Percentiles rank a stretch among this genome's conserved stretches.
These are phyloP conservation scores for Eucalyptus camaldulensis DNA, from an alignment of 345 rosid genomes.

Conservation along the genomic window DNA sequence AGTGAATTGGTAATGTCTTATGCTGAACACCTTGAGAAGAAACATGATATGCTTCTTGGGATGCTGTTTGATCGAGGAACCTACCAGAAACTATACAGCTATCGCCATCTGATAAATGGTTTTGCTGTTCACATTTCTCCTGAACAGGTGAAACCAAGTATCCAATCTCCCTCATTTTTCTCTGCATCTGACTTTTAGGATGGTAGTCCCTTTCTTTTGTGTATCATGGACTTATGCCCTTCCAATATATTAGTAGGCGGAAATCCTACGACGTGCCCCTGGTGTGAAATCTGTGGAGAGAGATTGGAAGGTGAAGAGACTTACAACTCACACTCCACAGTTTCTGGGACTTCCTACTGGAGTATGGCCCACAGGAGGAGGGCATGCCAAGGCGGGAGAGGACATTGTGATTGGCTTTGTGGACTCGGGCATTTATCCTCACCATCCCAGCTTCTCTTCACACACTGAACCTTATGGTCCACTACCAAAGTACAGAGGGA, in stretches of 20 bases:
- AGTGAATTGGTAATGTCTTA: constrained; percentile 80
- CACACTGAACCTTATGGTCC: constrained; percentile 73
- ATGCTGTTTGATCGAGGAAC: constrained; percentile 64
- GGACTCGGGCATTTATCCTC: constrained; percentile 92
- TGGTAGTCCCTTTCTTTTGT: neutral
- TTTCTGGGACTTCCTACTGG: constrained; percentile 96
- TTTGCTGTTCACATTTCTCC: constrained; percentile 82
- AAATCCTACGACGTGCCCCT: constrained; percentile 59
- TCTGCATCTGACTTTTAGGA: neutral
- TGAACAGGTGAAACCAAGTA: constrained; percentile 62
- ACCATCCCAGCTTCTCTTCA: constrained; percentile 84
- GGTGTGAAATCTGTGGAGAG: constrained; percentile 81
- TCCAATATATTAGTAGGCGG: constrained; percentile 76
- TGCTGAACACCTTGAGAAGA: constrained; percentile 77
- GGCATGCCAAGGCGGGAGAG: constrained; percentile 92
- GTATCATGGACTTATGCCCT: constrained; percentile 19
- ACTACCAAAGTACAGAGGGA: constrained; percentile 80
- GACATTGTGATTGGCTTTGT: constrained; percentile 89
- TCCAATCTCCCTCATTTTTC: neutral
- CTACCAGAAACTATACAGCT: constrained; percentile 89
- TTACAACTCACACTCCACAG: constrained; percentile 95
- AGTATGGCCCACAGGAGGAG: constrained; percentile 99
- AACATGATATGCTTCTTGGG: constrained; percentile 89
- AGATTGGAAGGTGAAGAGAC: constrained; percentile 96
- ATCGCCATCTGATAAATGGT: constrained; percentile 90